These are phyloP conservation scores for Asparagopsis taxiformis DNA, from an alignment of 31 red algal genomes.

Conservation along the genomic window DNA sequence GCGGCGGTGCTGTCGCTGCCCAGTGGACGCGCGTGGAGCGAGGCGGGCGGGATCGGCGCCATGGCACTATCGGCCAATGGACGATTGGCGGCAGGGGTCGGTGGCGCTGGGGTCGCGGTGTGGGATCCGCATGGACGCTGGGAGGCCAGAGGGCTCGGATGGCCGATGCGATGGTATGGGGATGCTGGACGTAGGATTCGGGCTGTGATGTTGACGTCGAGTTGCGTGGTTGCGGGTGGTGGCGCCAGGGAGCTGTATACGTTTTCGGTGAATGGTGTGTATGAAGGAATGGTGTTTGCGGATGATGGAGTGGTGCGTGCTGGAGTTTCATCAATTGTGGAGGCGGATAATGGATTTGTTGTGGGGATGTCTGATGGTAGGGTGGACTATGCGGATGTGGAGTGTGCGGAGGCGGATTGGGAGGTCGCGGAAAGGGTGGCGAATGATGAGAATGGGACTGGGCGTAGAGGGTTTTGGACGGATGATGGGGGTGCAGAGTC, in stretches of 20 bases:
- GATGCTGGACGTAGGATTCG: neutral
- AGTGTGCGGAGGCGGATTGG: neutral
- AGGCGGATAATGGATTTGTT: neutral
- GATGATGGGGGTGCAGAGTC: too few relatives aligned
- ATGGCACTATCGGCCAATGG: neutral
- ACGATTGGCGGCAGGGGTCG: slow-evolving; percentile 14
- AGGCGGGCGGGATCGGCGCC: neutral
- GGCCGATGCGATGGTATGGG: slow-evolving; percentile 12
- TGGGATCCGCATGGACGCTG: slow-evolving; percentile 34
- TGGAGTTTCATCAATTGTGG: neutral
- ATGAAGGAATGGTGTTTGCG: slow-evolving; percentile 2
- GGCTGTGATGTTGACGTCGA: neutral
- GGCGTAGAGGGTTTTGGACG: too few relatives aligned
- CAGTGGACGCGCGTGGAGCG: neutral
- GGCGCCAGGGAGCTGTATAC: neutral
- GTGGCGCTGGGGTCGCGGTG: slow-evolving; percentile 23
- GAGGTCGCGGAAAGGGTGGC: neutral
- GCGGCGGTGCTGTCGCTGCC: slow-evolving; percentile 27
- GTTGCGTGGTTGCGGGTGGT: neutral
- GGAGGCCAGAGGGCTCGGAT: slow-evolving; percentile 11
- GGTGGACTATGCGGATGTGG: neutral
- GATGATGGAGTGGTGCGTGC: neutral
- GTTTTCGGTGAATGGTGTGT: neutral
- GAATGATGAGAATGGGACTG: neutral
- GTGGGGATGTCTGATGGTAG: neutral